Evolutionary conservation across 352 stramenopile genomes (phyloP).

Genomic region (Phytophthora fragariae): DNA sequence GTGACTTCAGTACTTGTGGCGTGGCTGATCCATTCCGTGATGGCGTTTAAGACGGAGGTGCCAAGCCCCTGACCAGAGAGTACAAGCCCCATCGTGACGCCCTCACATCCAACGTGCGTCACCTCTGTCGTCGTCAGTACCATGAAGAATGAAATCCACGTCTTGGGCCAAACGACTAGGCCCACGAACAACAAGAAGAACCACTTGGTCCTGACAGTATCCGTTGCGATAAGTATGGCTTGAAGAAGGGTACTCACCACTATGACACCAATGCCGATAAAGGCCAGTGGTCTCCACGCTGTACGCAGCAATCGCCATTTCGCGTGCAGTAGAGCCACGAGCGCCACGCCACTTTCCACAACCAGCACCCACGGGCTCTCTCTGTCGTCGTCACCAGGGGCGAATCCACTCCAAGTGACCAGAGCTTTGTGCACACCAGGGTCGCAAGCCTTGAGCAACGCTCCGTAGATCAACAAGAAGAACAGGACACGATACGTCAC

Average conservation of each 20-base stretch:
- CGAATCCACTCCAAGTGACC: conserved; percentile 46
- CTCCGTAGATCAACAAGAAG: conserved; percentile 55
- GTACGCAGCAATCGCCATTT: conserved; percentile 48
- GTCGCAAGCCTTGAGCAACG: conserved; percentile 51
- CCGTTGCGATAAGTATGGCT: conserved; percentile 45
- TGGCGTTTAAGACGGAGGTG: conserved; percentile 34
- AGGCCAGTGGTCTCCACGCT: conserved; percentile 49
- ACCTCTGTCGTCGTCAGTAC: conserved; percentile 63
- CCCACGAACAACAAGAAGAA: conserved; percentile 49
- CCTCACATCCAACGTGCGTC: conserved; percentile 56
- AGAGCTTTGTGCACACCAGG: conserved; percentile 43
- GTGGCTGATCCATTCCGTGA: conserved; percentile 40
- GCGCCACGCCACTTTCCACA: conserved; percentile 31
- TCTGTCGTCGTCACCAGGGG: not conserved
- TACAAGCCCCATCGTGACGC: conserved; percentile 58
- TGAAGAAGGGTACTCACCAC: conserved; percentile 38
- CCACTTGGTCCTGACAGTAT: conserved; percentile 47
- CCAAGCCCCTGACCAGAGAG: conserved; percentile 57
- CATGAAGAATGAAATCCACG: conserved; percentile 50
- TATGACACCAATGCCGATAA: conserved; percentile 39
- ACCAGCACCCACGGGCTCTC: conserved; percentile 37
- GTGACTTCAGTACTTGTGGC: conserved; percentile 34
- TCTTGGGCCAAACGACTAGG: conserved; percentile 45
- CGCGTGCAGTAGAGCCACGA: conserved; percentile 51
- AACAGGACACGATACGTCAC: conserved; percentile 58